These are phyloP conservation scores for Zalaria obscura DNA, from an alignment of 2,329 filamentous ascomycete species.

Conservation along the genomic window DNA sequence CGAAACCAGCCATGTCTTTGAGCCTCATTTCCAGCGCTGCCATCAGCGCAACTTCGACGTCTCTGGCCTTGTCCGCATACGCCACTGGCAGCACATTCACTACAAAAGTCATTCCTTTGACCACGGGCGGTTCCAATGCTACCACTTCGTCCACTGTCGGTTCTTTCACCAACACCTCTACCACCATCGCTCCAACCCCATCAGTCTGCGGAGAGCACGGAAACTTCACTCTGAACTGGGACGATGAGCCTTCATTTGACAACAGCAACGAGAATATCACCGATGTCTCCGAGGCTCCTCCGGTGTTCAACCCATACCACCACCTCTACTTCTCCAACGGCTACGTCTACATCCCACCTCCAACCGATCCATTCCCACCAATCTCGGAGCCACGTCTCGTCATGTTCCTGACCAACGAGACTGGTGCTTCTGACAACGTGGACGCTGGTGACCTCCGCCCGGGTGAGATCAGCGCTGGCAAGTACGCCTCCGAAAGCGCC, in stretches of 20 bases:
- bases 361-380: slow-evolving; percentile 29
- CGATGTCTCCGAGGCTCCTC: slow-evolving; percentile 20
- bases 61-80: too few relatives aligned
- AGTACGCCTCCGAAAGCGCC: slow-evolving; percentile 24
- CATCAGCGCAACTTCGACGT: too few relatives aligned
- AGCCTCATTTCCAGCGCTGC: too few relatives aligned
- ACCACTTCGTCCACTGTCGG: not conserved
- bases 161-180: slow-evolving; percentile 1
- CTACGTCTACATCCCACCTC: slow-evolving; percentile 33
- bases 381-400: slow-evolving; percentile 32
- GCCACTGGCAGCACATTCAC: too few relatives aligned
- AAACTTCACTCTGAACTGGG: slow-evolving; percentile 22
- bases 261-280: slow-evolving; percentile 16
- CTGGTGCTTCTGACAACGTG: slow-evolving; percentile 13
- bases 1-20: too few relatives aligned
- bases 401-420: slow-evolving; percentile 28
- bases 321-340: slow-evolving; percentile 38
- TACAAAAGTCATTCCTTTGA: not conserved
- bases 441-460: slow-evolving; percentile 20
- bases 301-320: slow-evolving; percentile 34
- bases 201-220: slow-evolving; percentile 29
- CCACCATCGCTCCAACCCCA: slow-evolving; percentile 1
- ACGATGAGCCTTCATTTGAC: slow-evolving; percentile 21
- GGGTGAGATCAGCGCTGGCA: slow-evolving; percentile 34
- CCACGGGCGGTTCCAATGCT: not conserved